Evolutionary conservation across 2,329 filamentous ascomycete genomes (phyloP), one percentile per base, ranked within the genome.

Genomic region (Ophiocordyceps australis): DNA sequence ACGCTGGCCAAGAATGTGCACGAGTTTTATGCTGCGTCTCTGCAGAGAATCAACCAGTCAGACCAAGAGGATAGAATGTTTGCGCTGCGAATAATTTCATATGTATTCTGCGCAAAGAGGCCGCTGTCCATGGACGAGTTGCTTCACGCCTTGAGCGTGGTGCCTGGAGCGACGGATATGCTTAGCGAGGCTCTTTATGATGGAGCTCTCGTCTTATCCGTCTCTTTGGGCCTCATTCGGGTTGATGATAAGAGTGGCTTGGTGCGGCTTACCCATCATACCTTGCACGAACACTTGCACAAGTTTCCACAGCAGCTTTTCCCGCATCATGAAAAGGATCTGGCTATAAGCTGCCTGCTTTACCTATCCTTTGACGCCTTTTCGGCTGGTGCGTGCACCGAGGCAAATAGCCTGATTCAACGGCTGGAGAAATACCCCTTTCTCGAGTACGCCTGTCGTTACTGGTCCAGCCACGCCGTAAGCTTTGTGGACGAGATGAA

Each of bases 111-210:
- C 14, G 30, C 30, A 20, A 27, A 27, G 24, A 30, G 26, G 17
- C 30, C 30, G 12, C 26, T 32, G 7, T 27, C 17, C 17, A 23
- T 17, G n/a, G 26, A 32, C n/a, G 30, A 32, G 28, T 26, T 32
- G 14, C n/a, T 32, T 14, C 31, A 32, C 25, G 26, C 28, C 17
- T 25, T 32, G 20, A 30, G 31, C 20, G 20, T 30, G 20, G 28
- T 30, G 5, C 22, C 26, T 18, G 31, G 22, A n/a, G 24, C 25
- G 18, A 22, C 18, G n/a, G 28, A 28, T 11, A 13, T 32, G 13
- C 26, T 14, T 20, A 25, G 27, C 18, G 29, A 25, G 8, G 31
- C 31, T n/a, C 15, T 32, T 13, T 22, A 25, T 13, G 14, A 25
- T 14, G 25, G 19, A n/a, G 24, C 23, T 19, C 20, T 32, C 13